Conservation (phyloP, 495 filamentous ascomycete species). For the Cladorrhinum samala region DNA sequence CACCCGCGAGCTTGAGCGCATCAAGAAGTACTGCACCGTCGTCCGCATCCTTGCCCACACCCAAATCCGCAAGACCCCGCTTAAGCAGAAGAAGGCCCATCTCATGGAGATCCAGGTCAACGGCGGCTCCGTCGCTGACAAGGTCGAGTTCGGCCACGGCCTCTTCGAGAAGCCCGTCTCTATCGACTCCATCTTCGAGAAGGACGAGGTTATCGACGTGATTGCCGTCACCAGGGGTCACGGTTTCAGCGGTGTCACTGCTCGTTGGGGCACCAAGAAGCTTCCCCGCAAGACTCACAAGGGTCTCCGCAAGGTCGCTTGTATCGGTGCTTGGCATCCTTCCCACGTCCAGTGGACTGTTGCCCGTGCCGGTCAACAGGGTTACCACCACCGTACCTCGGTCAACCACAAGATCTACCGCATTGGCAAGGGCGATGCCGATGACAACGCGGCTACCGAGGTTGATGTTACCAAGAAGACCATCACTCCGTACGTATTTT, state of each 20-base stretch:
- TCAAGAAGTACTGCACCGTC: conserved; percentile 99
- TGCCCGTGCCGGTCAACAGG: conserved; percentile 98
- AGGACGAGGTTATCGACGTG: conserved; percentile 99
- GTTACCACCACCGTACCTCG: conserved; percentile 99
- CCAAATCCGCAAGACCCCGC: conserved; percentile 96
- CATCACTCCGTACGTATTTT: conserved; percentile 88
- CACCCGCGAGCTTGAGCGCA: conserved; percentile 95
- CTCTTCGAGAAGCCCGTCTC: conserved; percentile 98
- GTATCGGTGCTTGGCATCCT: conserved; percentile 99
- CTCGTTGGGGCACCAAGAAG: conserved; percentile 99
- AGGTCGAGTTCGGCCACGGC: conserved; percentile 89
- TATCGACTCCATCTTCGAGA: conserved; percentile 93
- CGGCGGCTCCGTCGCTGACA: conserved; percentile 87
- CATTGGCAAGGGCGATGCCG: conserved; percentile 83
- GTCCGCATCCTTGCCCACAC: conserved; percentile 99
- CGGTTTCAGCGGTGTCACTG: conserved; percentile 95
- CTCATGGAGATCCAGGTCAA: conserved; percentile 99
- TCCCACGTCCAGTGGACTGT: conserved; percentile 99
- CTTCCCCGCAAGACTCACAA: conserved; percentile 99
- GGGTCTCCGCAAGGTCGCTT: conserved; percentile 99
- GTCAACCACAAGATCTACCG: conserved; percentile 99
- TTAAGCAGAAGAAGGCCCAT: conserved; percentile 99
- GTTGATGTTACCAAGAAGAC: conserved; percentile 97
- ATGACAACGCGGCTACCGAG: conserved; percentile 88
- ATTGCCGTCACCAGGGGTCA: conserved; percentile 99